A percentile compares a stretch with the other conserved stretches of the same genome.
These are phyloP conservation scores for Dacryopinax primogenitus DNA, from an alignment of 768 basidiomycete genomes.

Conservation along the genomic window DNA sequence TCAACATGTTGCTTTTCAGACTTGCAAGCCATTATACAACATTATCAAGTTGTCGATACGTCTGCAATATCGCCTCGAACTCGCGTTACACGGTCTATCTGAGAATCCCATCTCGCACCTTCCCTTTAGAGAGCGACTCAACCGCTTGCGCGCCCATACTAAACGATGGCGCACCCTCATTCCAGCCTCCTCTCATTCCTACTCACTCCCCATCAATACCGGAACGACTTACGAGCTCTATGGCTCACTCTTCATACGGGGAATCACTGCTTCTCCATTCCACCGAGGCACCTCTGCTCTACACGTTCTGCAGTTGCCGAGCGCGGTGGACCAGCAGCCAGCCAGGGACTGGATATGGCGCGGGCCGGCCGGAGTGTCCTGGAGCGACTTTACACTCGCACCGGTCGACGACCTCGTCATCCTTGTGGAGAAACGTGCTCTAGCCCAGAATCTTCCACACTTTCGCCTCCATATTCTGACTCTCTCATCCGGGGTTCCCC, in stretches of 20 bases:
- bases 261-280: not conserved
- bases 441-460: not conserved
- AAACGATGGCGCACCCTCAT: not conserved
- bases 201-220: not conserved
- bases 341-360: not conserved
- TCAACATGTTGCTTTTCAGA: not conserved
- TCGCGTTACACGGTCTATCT: not conserved
- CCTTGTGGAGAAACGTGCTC: not conserved
- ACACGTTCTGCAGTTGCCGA: not conserved
- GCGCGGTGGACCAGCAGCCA: not conserved
- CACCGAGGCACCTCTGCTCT: not conserved
- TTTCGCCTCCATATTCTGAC: not conserved
- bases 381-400: not conserved
- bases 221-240: slow-evolving; percentile 4
- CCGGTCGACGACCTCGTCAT: not conserved
- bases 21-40: not conserved
- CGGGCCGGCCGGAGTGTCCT: not conserved
- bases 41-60: not conserved
- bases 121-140: not conserved
- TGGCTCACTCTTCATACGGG: slow-evolving; percentile 1
- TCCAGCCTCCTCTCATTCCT: not conserved
- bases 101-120: not conserved
- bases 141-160: not conserved
- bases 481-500: not conserved
- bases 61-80: not conserved